Conservation (phyloP, 768 basidiomycete species). For the Kwoniella pini region DNA sequence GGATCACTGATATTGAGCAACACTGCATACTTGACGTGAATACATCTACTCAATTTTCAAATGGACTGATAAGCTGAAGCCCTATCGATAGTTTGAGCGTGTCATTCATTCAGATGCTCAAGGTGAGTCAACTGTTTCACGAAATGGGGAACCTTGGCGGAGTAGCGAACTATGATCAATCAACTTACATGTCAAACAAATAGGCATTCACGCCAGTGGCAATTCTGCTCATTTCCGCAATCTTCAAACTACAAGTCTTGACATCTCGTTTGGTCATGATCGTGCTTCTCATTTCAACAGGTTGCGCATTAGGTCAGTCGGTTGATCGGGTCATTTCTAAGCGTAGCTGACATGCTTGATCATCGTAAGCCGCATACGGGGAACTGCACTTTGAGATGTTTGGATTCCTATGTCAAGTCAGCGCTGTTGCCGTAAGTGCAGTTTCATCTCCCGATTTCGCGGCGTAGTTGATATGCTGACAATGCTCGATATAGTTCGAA, state of each 20-base stretch:
- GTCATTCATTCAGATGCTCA: conserved; percentile 60
- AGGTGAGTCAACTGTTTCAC: conserved; percentile 59
- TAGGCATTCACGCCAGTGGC: conserved; percentile 69
- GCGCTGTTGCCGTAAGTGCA: conserved; percentile 74
- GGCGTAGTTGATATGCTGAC: conserved; percentile 9
- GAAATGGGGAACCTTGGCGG: neutral
- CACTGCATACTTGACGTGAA: conserved; percentile 66
- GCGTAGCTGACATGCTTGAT: neutral
- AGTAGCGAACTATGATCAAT: too few relatives aligned
- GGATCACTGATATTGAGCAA: conserved; percentile 89
- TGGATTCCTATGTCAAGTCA: conserved; percentile 84
- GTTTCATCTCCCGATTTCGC: neutral
- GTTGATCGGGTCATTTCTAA: neutral
- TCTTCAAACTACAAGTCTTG: conserved; percentile 42
- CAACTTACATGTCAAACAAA: too few relatives aligned
- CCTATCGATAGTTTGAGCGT: conserved; percentile 67
- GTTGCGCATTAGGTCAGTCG: conserved; percentile 58
- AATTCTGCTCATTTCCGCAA: conserved; percentile 47
- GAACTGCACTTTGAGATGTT: conserved; percentile 80
- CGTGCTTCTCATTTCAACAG: conserved; percentile 73
- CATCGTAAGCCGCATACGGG: conserved; percentile 68
- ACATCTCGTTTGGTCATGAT: conserved; percentile 39
- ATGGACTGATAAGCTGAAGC: neutral
- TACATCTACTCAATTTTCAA: neutral
- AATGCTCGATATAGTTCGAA: conserved; percentile 27